These are phyloP conservation scores for Lichtheimia hyalospora DNA, from an alignment of 371 early-diverging fungal species.

Conservation along the genomic window DNA sequence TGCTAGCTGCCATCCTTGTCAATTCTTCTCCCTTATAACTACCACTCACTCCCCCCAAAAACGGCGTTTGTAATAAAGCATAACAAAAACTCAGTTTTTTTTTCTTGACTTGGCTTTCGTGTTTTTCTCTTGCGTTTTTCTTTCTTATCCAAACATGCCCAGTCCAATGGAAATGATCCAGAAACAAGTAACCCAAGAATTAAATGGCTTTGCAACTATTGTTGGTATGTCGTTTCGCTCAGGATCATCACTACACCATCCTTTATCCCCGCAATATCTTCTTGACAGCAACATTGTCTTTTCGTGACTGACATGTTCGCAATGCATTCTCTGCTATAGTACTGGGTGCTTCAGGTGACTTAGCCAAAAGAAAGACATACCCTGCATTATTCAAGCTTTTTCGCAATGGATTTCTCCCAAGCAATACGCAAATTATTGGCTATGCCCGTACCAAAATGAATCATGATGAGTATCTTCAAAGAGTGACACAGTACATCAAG, in stretches of 20 bases:
- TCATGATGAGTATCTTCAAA: slow-evolving; percentile 76
- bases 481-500: slow-evolving; percentile 81
- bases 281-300: too few species aligned
- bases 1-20: background rate
- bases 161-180: slow-evolving; percentile 38
- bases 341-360: slow-evolving; percentile 89
- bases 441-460: slow-evolving; percentile 93
- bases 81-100: background rate
- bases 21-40: background rate
- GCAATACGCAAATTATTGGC: slow-evolving; percentile 81
- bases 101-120: background rate
- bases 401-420: slow-evolving; percentile 74
- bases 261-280: too few species aligned
- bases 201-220: slow-evolving; percentile 46
- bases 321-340: slow-evolving; percentile 41
- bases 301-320: slow-evolving; percentile 1
- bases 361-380: slow-evolving; percentile 97
- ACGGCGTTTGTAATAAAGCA: background rate
- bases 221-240: slow-evolving; percentile 35
- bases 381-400: slow-evolving; percentile 92
- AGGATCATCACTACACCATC: background rate
- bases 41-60: background rate
- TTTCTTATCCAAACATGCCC: slow-evolving; percentile 16
- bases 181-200: slow-evolving; percentile 36
- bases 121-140: slow-evolving; percentile 3